A percentile compares a stretch with the other conserved stretches of the same genome.
phyloP scores from a whole-genome alignment of 805 yeast species.

The Nakazawaea siamensis region DNA sequence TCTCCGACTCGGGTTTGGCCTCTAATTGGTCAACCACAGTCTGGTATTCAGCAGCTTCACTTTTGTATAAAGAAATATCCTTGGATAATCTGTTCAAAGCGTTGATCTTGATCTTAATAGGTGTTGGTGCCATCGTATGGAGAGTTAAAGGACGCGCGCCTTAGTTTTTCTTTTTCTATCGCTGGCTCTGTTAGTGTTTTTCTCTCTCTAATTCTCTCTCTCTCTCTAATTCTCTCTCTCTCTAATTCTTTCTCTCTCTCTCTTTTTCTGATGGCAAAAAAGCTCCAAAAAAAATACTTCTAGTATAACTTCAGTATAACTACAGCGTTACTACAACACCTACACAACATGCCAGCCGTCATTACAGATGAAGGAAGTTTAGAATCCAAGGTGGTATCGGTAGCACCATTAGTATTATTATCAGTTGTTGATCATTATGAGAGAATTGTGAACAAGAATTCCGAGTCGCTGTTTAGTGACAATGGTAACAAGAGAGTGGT shows the following conservation, averaged over 20 bases:
- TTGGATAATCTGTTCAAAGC: constrained; percentile 64
- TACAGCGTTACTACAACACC: no score
- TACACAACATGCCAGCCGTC: constrained; percentile 16
- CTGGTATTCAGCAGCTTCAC: constrained; percentile 35
- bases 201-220: no score
- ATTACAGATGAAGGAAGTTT: constrained; percentile 28
- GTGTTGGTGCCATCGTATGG: constrained; percentile 64
- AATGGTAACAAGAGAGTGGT: constrained; percentile 75
- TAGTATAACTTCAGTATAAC: no score
- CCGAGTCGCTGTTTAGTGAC: constrained; percentile 13
- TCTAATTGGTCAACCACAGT: constrained; percentile 36
- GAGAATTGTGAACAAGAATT: constrained; percentile 53
- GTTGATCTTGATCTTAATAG: constrained; percentile 58
- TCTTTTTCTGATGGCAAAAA: no score
- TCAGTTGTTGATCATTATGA: constrained; percentile 95
- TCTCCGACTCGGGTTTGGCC: constrained; percentile 19
- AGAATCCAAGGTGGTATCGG: constrained; percentile 59
- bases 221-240: no score
- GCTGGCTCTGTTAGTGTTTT: no score
- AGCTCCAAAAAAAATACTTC: no score
- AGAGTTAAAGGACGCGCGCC: no score
- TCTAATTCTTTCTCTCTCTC: no score
- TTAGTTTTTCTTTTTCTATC: no score
- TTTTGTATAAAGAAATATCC: constrained; percentile 53
- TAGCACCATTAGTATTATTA: constrained; percentile 89